Conservation (phyloP, 2,329 filamentous ascomycete species). For the Aspergillus pseudoglaucus region DNA sequence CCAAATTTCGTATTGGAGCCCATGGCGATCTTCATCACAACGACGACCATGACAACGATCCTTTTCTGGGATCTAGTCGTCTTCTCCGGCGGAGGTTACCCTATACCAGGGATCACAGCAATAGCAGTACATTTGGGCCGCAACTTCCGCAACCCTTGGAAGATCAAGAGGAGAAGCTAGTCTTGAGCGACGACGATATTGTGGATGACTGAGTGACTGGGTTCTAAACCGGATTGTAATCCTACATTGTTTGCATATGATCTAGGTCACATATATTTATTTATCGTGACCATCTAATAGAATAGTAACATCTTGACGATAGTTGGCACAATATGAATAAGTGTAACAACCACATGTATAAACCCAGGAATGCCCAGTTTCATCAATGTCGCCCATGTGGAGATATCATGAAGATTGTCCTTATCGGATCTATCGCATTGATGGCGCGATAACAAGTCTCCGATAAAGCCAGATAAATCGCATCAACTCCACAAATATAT, state of each 20-base stretch:
- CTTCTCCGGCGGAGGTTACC: slow-evolving; percentile 19
- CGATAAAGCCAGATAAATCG: no score
- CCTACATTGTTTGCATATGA: no score
- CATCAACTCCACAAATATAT: no score
- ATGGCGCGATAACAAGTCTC: no score
- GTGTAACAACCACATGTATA: no score
- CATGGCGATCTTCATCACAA: slow-evolving; percentile 1
- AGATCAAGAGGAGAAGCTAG: slow-evolving; percentile 57
- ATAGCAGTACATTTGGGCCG: slow-evolving; percentile 15
- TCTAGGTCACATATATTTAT: no score
- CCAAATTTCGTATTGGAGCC: slow-evolving; percentile 33
- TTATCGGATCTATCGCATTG: no score
- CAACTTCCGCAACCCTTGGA: slow-evolving; percentile 29
- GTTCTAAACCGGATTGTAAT: not conserved
- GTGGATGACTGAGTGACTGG: slow-evolving; percentile 52
- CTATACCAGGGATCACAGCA: slow-evolving; percentile 28
- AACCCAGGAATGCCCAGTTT: no score
- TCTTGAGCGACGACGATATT: slow-evolving; percentile 78
- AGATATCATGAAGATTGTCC: no score
- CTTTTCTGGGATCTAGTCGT: not conserved
- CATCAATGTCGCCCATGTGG: no score
- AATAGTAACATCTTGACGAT: slow-evolving; percentile 7
- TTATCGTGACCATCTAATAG: no score
- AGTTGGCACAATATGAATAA: no score
- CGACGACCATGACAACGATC: not conserved